These are phyloP conservation scores for Fraxinus sp. DNA, from an alignment of 305 asterid species.

Conservation along the genomic window DNA sequence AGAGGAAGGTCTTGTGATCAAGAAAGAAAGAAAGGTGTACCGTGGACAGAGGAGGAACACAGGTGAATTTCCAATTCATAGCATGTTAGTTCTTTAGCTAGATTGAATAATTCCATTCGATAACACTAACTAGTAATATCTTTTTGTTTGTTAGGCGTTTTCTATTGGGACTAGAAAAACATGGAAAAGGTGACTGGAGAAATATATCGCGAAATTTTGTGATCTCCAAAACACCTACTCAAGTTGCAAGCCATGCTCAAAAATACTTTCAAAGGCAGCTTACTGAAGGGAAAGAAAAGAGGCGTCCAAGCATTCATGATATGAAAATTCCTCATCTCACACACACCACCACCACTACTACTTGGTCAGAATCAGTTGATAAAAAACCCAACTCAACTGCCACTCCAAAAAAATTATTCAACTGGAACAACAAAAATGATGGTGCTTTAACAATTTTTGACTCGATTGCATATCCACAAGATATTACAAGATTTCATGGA, in stretches of 20 bases:
- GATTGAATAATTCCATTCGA: neutral
- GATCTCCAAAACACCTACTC: constrained; percentile 75
- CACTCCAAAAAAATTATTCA: neutral
- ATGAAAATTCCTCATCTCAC: constrained; percentile 28
- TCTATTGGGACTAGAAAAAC: constrained; percentile 61
- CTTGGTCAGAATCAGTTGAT: neutral
- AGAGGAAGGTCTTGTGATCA: constrained; percentile 56
- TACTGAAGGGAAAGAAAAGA: constrained; percentile 72
- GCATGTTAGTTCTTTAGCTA: neutral
- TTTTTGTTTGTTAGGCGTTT: constrained; percentile 46
- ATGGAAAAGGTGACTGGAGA: constrained; percentile 88
- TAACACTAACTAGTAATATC: neutral
- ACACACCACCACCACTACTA: neutral
- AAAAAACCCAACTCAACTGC: neutral
- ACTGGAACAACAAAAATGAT: neutral
- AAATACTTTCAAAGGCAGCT: constrained; percentile 72
- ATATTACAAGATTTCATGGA: neutral
- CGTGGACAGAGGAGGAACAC: constrained; percentile 97
- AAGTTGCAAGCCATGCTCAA: constrained; percentile 94
- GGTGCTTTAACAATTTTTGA: neutral
- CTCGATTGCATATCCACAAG: neutral
- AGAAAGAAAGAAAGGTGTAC: constrained; percentile 79
- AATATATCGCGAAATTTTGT: constrained; percentile 66
- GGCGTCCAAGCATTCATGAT: constrained; percentile 90
- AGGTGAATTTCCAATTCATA: constrained; percentile 40